Base-by-base conservation (phyloP, 2,329 filamentous ascomycete species). In the Hypoxylon sp. region DNA sequence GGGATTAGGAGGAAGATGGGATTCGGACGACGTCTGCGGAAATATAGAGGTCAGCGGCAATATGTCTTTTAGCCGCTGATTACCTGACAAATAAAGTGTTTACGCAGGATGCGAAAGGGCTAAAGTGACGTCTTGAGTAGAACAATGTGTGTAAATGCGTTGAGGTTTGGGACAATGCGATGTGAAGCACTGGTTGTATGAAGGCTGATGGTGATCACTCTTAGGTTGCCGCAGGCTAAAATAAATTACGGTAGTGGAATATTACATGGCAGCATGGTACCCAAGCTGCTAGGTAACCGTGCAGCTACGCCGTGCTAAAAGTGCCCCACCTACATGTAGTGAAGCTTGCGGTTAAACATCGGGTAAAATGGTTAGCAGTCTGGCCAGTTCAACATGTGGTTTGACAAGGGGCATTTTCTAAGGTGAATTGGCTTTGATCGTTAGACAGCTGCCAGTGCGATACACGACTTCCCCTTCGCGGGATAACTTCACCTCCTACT, bases 331-430 rank as follows among this genome's bases (percentile, higher is more conserved):
- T 44, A n/a, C n/a, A n/a, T 42, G 14, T 5, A 17, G 14, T 5
- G 9, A 6, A n/a, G n/a, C 22, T 22, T 1, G 3, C 14, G 53
- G 58, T 51, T 37, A 53, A 63, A 54, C 29, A 31, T 29, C 61
- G 62, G 66, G 26, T 59, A 26, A 37, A 33, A 17, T 3, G n/a
- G 14, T 35, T 26, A 10, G 42, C 35, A 53, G 14, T 44, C 50
- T 48, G 19, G 24, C 37, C n/a, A 19, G 39, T 54, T 64, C 33
- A 66, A 66, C 61, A 69, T 71, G 69, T 71, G 69, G 69, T 66
- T 71, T 71, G 60, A 71, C 66, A 61, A 46, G 68, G 68, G 65
- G 19, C 66, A 69, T 66, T 71, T 71, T 69, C 55, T 6, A 69
- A 54, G 58, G 44, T 66, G 63, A 69, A 71, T 66, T 69, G 62